These are phyloP conservation scores for Termitomyces sp. DNA, from an alignment of 768 basidiomycete genomes.

Conservation along the genomic window DNA sequence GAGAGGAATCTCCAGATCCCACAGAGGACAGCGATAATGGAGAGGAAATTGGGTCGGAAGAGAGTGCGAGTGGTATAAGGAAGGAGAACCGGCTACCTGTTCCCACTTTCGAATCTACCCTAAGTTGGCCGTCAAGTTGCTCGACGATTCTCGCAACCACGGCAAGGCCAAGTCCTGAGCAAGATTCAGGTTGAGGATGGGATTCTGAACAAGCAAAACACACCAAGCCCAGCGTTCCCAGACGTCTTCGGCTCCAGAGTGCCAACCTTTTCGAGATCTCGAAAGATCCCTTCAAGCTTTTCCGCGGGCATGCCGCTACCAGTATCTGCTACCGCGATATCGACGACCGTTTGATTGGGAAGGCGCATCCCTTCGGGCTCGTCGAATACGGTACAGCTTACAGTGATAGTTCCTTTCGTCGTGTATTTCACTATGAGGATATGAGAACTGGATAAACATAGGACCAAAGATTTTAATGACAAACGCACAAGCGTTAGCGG, in stretches of 20 bases:
- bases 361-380: constrained; percentile 49
- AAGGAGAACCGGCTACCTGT: constrained; percentile 73
- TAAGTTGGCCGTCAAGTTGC: constrained; percentile 74
- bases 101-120: constrained; percentile 67
- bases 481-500: constrained; percentile 64
- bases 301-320: constrained; percentile 65
- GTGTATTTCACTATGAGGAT: constrained; percentile 69
- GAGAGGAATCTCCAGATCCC: constrained; percentile 15
- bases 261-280: constrained; percentile 78
- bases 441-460: neutral
- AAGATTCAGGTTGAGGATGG: neutral
- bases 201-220: constrained; percentile 7
- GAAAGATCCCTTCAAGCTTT: constrained; percentile 73
- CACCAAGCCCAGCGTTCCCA: constrained; percentile 45
- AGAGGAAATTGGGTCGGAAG: constrained; percentile 9
- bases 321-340: constrained; percentile 69
- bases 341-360: constrained; percentile 49
- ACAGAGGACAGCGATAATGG: constrained; percentile 12
- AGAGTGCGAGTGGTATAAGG: constrained; percentile 58
- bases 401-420: constrained; percentile 50
- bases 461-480: neutral
- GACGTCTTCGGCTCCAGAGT: constrained; percentile 35
- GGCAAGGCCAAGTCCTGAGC: constrained; percentile 65
- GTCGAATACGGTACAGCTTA: constrained; percentile 48
- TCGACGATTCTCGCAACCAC: constrained; percentile 80